phyloP scores from a whole-genome alignment of 148 eudicot genomes.

The Fagopyrum tataricum region DNA sequence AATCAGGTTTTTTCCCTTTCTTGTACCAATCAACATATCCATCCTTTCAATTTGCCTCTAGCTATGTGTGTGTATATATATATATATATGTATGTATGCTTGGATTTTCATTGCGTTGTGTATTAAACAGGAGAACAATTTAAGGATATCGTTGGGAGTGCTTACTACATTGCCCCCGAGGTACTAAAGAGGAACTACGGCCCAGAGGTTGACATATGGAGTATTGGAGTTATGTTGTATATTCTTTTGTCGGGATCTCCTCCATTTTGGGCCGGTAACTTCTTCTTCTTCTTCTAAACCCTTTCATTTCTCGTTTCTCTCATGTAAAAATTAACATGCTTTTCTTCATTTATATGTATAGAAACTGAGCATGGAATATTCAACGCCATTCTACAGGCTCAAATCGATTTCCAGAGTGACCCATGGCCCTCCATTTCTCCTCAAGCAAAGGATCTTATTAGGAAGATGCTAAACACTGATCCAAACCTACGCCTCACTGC shows the following conservation, averaged over 20 bases:
- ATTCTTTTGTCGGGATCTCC: constrained; percentile 49
- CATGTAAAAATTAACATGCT: too few relatives aligned
- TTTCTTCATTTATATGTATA: constrained; percentile 8
- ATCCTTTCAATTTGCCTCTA: too few relatives aligned
- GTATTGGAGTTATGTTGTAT: constrained; percentile 50
- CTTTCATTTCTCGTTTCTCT: too few relatives aligned
- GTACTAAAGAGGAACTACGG: too few relatives aligned
- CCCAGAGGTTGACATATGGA: constrained; percentile 26
- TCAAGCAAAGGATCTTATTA: constrained; percentile 86
- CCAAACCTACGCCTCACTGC: constrained; percentile 90
- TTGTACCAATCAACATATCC: too few relatives aligned
- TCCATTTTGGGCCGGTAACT: constrained; percentile 56
- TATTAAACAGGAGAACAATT: too few relatives aligned
- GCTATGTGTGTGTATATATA: too few relatives aligned
- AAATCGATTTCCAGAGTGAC: constrained; percentile 70
- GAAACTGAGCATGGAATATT: constrained; percentile 95
- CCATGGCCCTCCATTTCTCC: constrained; percentile 89
- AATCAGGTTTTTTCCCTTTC: constrained; percentile 32
- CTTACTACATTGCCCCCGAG: too few relatives aligned
- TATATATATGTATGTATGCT: too few relatives aligned
- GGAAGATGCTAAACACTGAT: constrained; percentile 76
- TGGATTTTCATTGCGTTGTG: too few relatives aligned
- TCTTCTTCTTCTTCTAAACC: too few relatives aligned
- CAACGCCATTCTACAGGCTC: constrained; percentile 80
- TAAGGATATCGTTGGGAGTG: neutral